phyloP scores from a whole-genome alignment of 108 stramenopile genomes.

The Fragilariopsis cylindrus region DNA sequence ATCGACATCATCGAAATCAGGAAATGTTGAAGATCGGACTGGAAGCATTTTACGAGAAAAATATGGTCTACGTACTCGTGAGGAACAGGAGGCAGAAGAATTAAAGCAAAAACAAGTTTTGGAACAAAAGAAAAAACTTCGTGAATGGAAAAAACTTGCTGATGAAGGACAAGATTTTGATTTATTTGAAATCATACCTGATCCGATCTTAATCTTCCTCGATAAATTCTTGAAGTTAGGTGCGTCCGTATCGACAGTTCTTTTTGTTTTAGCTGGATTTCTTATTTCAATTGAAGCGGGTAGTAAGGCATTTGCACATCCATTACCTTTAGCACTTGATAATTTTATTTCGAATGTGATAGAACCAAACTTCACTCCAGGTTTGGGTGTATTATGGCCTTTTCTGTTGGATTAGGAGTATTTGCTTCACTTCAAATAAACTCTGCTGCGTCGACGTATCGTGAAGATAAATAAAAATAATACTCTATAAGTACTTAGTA shows the following conservation, averaged over 20 bases:
- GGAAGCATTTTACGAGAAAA: slow-evolving; percentile 62
- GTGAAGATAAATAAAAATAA: slow-evolving; percentile 15
- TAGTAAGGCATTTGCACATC: slow-evolving; percentile 54
- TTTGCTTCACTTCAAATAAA: slow-evolving; percentile 76
- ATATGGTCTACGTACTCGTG: slow-evolving; percentile 70
- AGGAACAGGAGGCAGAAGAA: slow-evolving; percentile 63
- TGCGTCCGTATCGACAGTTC: slow-evolving; percentile 48
- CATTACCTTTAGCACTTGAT: slow-evolving; percentile 64
- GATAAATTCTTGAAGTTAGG: slow-evolving; percentile 78
- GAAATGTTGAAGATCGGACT: slow-evolving; percentile 62
- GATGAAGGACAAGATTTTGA: slow-evolving; percentile 67
- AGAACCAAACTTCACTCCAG: slow-evolving; percentile 86
- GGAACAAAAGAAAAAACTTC: slow-evolving; percentile 52
- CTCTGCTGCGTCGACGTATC: slow-evolving; percentile 41
- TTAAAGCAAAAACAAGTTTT: slow-evolving; percentile 21
- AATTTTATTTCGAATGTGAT: slow-evolving; percentile 63
- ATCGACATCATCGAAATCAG: background rate
- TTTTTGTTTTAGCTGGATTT: slow-evolving; percentile 71
- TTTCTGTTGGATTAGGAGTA: slow-evolving; percentile 70
- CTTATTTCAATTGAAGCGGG: slow-evolving; percentile 80
- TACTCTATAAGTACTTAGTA: no score
- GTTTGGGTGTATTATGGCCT: slow-evolving; percentile 74
- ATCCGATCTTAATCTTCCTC: slow-evolving; percentile 56
- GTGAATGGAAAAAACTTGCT: slow-evolving; percentile 51
- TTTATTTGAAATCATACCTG: slow-evolving; percentile 65